Base-by-base conservation (phyloP, 2,329 filamentous ascomycete genomes). In the Nothophaeocryptopus gaeumannii region DNA sequence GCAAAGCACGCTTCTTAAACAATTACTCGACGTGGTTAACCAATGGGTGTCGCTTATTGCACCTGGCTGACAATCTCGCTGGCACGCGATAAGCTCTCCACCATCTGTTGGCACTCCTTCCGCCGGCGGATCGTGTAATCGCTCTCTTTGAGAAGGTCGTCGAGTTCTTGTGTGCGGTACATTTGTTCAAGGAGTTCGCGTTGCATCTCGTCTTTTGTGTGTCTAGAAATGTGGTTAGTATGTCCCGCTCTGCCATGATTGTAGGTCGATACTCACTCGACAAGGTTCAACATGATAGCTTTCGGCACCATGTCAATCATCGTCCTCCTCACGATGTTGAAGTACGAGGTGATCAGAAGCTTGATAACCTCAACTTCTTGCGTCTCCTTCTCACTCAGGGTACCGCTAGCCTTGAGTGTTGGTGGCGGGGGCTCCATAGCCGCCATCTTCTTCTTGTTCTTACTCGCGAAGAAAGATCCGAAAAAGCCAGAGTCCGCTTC, bases 381-480 rank as follows among this genome's bases (percentile, higher is more conserved):
- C 52, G 84, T 85, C 71, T 99, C 93, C 54, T 93, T 89, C 74
- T 99, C 93, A 5, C 88, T 95, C 34, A 99, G 78, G 20, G 86
- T 95, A 36, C 93, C 92, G 2, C 89, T 95, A 31, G 93, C 93
- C 77, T 96, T 99, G 50, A 99, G 82, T 36, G 84, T 92, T 29
- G 93, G 83, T 55, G 93, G 93, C 34, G 93, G 93, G 11, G 93
- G 79, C 70, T 99, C 93, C 93, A 99, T 99, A 40, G 92, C 91
- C n/a, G 93, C 93, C 75, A 95, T 95, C 85, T 96, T 97, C 82
- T 99, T 99, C 84, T 97, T 99, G 77, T 97, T 99, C 82, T 97
- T 99, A 67, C 89, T 91, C 9, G 93, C 89, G 68, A 96, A 99
- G 81, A 99, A 99, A 66, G 89, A 95, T 61, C 93, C 93, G 64